Evolutionary conservation across 2,329 filamentous ascomycete species (phyloP).

Genomic region (Colletotrichum somersetense): DNA sequence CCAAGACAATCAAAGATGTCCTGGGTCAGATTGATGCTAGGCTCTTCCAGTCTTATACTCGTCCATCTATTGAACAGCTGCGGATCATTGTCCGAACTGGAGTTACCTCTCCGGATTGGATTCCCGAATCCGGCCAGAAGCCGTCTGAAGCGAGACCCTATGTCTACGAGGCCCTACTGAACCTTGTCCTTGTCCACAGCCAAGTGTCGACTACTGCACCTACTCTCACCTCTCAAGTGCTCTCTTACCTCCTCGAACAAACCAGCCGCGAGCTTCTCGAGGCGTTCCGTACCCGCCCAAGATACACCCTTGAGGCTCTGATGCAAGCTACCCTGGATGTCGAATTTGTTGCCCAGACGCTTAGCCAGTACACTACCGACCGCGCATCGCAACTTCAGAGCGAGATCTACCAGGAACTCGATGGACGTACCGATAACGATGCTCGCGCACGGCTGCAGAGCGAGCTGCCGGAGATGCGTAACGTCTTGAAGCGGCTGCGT

Average conservation of each 20-base stretch:
- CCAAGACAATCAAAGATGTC: constrained; percentile 90
- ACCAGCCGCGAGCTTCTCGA: constrained; percentile 83
- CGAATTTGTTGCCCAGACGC: constrained; percentile 94
- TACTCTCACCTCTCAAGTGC: constrained; percentile 81
- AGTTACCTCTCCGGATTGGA: constrained; percentile 79
- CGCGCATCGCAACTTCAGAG: constrained; percentile 84
- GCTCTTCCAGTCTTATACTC: constrained; percentile 93
- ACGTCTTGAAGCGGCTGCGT: constrained; percentile 84
- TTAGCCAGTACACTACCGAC: constrained; percentile 90
- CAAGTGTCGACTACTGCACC: constrained; percentile 86
- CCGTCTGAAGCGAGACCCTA: constrained; percentile 87
- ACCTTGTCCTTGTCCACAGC: constrained; percentile 90
- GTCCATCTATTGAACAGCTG: constrained; percentile 77
- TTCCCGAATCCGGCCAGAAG: constrained; percentile 65
- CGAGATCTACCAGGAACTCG: constrained; percentile 91
- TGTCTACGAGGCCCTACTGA: constrained; percentile 87
- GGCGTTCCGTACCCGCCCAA: constrained; percentile 76
- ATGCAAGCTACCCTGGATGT: constrained; percentile 99
- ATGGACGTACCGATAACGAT: constrained; percentile 88
- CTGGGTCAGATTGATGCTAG: constrained; percentile 90
- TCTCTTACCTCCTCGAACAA: constrained; percentile 89
- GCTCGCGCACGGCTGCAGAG: constrained; percentile 83
- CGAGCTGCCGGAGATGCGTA: constrained; percentile 91
- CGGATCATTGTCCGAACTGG: constrained; percentile 79
- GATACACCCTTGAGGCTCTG: constrained; percentile 82